These are phyloP conservation scores for Ramaria sp. DNA, from an alignment of 768 basidiomycete genomes.

Conservation along the genomic window DNA sequence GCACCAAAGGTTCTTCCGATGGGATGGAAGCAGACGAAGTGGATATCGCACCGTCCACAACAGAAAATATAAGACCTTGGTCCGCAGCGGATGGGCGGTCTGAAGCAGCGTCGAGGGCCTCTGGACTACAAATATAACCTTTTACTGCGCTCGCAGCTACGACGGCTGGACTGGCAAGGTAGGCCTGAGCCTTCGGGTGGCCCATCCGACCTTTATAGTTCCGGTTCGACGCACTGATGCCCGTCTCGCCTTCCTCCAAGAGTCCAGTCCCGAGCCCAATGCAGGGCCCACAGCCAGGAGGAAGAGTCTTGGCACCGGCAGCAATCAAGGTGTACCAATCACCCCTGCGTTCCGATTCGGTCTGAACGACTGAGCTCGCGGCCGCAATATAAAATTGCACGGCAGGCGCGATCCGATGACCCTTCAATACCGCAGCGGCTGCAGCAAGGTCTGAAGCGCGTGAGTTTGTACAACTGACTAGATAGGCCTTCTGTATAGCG, in stretches of 20 bases:
- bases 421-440: constrained; percentile 82
- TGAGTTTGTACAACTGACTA: constrained; percentile 97
- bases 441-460: constrained; percentile 90
- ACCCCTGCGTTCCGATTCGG: constrained; percentile 74
- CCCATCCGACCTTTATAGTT: constrained; percentile 99
- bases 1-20: constrained; percentile 53
- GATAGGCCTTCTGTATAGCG: constrained; percentile 92
- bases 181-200: constrained; percentile 86
- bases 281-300: constrained; percentile 95
- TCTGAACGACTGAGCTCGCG: constrained; percentile 85
- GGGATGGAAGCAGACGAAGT: constrained; percentile 18
- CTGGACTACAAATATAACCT: constrained; percentile 83
- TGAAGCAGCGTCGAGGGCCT: constrained; percentile 39
- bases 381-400: constrained; percentile 98
- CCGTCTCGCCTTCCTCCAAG: constrained; percentile 87
- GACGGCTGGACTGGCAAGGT: constrained; percentile 92
- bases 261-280: constrained; percentile 92
- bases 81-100: constrained; percentile 31
- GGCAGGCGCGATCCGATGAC: constrained; percentile 69
- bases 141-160: constrained; percentile 93
- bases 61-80: constrained; percentile 48
- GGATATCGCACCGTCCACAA: constrained; percentile 24
- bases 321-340: constrained; percentile 81
- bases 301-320: constrained; percentile 88
- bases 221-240: constrained; percentile 96